These are phyloP conservation scores for Salix arbutifolia DNA, from an alignment of 345 rosid genomes.

Conservation along the genomic window DNA sequence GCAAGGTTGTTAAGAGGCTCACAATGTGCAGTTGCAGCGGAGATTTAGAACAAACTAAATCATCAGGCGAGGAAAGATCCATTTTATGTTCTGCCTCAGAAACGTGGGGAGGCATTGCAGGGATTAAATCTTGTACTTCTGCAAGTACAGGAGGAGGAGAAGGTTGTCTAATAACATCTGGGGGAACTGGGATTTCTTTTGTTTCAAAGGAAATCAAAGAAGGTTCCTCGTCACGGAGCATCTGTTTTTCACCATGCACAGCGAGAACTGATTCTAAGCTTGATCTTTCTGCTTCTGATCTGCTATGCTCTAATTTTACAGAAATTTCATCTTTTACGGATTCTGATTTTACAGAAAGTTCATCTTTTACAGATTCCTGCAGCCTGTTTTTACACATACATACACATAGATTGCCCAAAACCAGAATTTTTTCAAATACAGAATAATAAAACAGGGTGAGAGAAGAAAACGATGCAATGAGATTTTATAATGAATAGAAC, in stretches of 20 bases:
- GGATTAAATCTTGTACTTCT: constrained; percentile 77
- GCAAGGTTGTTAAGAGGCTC: constrained; percentile 30
- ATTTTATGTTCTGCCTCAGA: constrained; percentile 40
- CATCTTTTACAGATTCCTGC: constrained; percentile 16
- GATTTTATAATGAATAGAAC: background rate
- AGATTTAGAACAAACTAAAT: constrained; percentile 50
- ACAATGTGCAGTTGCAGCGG: constrained; percentile 93
- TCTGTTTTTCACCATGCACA: constrained; percentile 32
- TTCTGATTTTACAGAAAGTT: constrained; percentile 4
- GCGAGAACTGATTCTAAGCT: constrained; percentile 28
- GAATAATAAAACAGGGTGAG: background rate
- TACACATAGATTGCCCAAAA: constrained; percentile 5
- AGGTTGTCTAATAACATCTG: constrained; percentile 67
- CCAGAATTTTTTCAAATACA: background rate
- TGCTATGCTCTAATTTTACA: background rate
- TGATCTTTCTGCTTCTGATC: constrained; percentile 44
- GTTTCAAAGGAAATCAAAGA: constrained; percentile 91
- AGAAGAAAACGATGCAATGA: background rate
- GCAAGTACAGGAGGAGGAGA: constrained; percentile 95
- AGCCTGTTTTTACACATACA: constrained; percentile 42
- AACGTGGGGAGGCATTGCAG: constrained; percentile 46
- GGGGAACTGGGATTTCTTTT: constrained; percentile 41
- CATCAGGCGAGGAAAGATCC: constrained; percentile 51
- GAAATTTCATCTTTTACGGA: no score
- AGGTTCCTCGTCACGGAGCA: constrained; percentile 48